Evolutionary conservation across 768 basidiomycete species (phyloP), one percentile per base, ranked within the genome.

Genomic region (Tricholoma furcatifolium): DNA sequence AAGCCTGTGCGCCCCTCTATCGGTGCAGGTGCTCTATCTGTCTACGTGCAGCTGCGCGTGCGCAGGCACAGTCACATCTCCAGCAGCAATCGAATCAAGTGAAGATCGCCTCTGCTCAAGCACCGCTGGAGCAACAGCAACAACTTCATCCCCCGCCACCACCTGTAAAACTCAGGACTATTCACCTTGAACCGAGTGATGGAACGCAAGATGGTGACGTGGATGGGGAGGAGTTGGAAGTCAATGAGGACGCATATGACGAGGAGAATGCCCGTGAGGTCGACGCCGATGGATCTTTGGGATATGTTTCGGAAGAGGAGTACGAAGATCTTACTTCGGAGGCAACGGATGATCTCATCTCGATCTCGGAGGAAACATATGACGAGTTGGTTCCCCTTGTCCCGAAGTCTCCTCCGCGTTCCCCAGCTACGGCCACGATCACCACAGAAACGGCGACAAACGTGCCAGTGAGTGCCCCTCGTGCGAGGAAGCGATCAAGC

Each of bases 21-120:
- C 82, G 85, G 40, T 90, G 88, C 62, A 76, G 81, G 47, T 89
- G 88, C 64, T 72, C 75, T n/a, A 82, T 89, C 36, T 90, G 88
- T 64, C 82, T 87, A 56, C 81, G 88, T 21, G 82, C 88, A 7
- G 77, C 81, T 64, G 65, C 76, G 21, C 70, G 71, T 43, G 80
- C 78, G 5, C 82, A 80, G 53, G 72, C 76, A 24, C 69, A 21
- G 6, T 18, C 45, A 21, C 45, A 47, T 31, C 51, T 44, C 24
- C 41, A 41, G 14, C 32, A 38, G 12, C 43, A 43, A 6, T 23
- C 10, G 42, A 12, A 23, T 18, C 36, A n/a, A 45, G 50, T 10
- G 6, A 51, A 44, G 20, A 35, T 44, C n/a, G 42, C 48, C 4
- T 41, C 54, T 20, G 27, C 53, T 5, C 58, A 48, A 38, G 21